Evolutionary conservation across 1,284 basidiomycete species (phyloP).

Genomic region (Heterobasidion parviporum): DNA sequence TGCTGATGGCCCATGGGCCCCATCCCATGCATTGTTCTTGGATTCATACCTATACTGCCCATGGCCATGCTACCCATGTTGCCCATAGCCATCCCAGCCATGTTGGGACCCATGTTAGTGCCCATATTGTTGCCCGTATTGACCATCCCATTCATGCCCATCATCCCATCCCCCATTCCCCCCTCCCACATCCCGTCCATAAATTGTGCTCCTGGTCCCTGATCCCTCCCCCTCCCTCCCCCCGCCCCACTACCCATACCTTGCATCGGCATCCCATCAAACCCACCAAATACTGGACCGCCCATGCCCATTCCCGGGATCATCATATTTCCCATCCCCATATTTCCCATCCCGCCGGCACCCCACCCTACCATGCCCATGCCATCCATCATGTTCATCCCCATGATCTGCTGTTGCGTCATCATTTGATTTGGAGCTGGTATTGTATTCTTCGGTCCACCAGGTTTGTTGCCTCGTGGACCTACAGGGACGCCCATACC

Average conservation of each 20-base stretch:
- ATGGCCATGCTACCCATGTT: conserved; percentile 20
- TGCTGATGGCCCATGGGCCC: conserved; percentile 19
- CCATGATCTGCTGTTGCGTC: conserved; percentile 29
- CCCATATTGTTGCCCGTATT: neutral
- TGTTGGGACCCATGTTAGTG: neutral
- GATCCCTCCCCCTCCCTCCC: conserved; percentile 6
- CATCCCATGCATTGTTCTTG: conserved; percentile 23
- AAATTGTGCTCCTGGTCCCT: conserved; percentile 1
- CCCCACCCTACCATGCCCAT: conserved; percentile 24
- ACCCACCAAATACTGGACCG: conserved; percentile 17
- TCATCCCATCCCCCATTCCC: conserved; percentile 16
- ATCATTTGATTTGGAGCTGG: conserved; percentile 4
- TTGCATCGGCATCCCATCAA: conserved; percentile 18
- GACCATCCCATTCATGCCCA: conserved; percentile 6
- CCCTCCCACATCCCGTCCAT: conserved; percentile 9
- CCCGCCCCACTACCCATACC: conserved; percentile 3
- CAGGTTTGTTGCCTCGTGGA: neutral
- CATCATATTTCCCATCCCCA: conserved; percentile 20
- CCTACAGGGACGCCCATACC: conserved; percentile 13
- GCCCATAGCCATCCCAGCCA: conserved; percentile 15
- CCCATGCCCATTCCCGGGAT: conserved; percentile 21
- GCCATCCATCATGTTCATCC: conserved; percentile 25
- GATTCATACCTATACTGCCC: conserved; percentile 21
- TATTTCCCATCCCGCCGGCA: conserved; percentile 23
- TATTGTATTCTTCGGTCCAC: neutral